Conservation (phyloP, 352 stramenopile genomes). For the Globisporangium carolinianum region DNA sequence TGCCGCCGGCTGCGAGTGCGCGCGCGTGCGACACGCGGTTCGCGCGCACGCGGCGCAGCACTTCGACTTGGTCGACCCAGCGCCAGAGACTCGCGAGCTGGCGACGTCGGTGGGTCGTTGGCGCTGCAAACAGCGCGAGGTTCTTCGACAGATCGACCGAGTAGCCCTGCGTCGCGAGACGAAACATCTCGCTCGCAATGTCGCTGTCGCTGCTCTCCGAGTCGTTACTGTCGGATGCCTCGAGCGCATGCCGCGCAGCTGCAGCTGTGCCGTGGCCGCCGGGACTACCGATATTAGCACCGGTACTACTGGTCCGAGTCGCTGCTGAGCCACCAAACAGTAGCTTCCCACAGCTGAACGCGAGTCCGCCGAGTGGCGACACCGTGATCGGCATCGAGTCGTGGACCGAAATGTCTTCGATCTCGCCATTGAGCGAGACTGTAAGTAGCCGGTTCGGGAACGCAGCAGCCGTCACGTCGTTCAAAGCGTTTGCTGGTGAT, state of each 20-base stretch:
- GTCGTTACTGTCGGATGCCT: conserved; percentile 5
- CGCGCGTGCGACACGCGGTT: conserved; percentile 42
- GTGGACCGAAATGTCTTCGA: conserved; percentile 86
- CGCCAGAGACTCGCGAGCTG: conserved; percentile 63
- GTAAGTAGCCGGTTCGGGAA: conserved; percentile 81
- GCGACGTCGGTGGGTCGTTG: conserved; percentile 25
- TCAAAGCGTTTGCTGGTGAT: conserved; percentile 15
- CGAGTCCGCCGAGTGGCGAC: conserved; percentile 56
- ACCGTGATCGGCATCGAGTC: conserved; percentile 80
- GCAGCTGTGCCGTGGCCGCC: conserved; percentile 31
- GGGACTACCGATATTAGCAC: background rate
- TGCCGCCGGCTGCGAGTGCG: conserved; percentile 18
- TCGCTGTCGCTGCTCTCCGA: conserved; percentile 22
- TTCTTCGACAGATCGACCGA: conserved; percentile 73
- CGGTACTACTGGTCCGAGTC: background rate
- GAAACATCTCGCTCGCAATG: conserved; percentile 73
- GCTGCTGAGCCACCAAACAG: conserved; percentile 46
- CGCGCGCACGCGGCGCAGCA: conserved; percentile 53
- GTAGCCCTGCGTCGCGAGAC: conserved; percentile 68
- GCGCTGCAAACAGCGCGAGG: conserved; percentile 50
- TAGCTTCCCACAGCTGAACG: conserved; percentile 69
- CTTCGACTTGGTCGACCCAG: conserved; percentile 83
- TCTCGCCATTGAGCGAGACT: conserved; percentile 56
- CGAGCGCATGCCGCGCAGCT: conserved; percentile 28
- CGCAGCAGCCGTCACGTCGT: conserved; percentile 36